phyloP scores from a whole-genome alignment of 495 filamentous ascomycete species.

The Collariella sp. region DNA sequence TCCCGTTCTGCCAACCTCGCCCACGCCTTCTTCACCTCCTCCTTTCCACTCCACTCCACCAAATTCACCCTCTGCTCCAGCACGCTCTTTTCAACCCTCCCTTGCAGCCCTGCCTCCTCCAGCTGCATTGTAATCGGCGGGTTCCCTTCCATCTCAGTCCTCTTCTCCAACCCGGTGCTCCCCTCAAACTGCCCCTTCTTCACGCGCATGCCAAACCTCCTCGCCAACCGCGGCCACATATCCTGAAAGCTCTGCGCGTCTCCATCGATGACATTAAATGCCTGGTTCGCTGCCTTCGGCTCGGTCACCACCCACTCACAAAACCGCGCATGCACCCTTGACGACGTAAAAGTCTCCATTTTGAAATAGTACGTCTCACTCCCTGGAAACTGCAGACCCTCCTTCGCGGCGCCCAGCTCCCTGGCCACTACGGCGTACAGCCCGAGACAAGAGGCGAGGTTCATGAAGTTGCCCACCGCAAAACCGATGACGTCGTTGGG shows the following conservation, averaged over 20 bases:
- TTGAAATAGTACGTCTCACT: slow-evolving; percentile 38
- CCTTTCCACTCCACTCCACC: slow-evolving; percentile 40
- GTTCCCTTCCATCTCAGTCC: slow-evolving; percentile 21
- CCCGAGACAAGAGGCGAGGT: slow-evolving; percentile 40
- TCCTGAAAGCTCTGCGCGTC: slow-evolving; percentile 47
- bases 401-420: slow-evolving; percentile 34
- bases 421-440: slow-evolving; percentile 44
- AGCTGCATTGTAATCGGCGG: slow-evolving; percentile 40
- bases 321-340: slow-evolving; percentile 45
- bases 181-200: slow-evolving; percentile 38
- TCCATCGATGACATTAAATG: slow-evolving; percentile 50
- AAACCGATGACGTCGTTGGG: slow-evolving; percentile 47
- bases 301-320: slow-evolving; percentile 44
- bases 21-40: slow-evolving; percentile 46
- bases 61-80: slow-evolving; percentile 44
- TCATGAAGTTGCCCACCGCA: slow-evolving; percentile 49
- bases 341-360: slow-evolving; percentile 40
- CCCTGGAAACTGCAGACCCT: neutral
- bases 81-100: slow-evolving; percentile 22
- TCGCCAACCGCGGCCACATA: slow-evolving; percentile 47
- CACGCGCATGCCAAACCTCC: slow-evolving; percentile 39
- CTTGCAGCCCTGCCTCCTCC: slow-evolving; percentile 31
- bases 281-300: slow-evolving; percentile 38
- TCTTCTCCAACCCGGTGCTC: slow-evolving; percentile 11
- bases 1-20: slow-evolving; percentile 37